Evolutionary conservation across 2,329 filamentous ascomycete genomes (phyloP), one percentile per base, ranked within the genome.

Genomic region (Trichoderma sp.): DNA sequence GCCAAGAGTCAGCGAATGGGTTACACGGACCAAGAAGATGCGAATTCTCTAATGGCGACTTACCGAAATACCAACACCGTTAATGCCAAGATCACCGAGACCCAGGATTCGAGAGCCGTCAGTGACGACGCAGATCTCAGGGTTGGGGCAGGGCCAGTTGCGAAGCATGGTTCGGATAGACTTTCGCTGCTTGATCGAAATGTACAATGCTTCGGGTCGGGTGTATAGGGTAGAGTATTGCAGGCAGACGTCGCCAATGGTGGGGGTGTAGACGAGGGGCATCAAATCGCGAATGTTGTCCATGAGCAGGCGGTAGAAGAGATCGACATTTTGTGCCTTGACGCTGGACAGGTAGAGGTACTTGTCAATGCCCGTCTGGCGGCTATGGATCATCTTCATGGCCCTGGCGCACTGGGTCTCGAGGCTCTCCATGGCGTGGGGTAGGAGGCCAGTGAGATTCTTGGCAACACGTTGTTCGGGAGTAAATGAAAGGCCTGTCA

Each of bases 151-250:
- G 32, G 94, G 94, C 96, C 96, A 99, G 83, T 98, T 98, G 79
- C 90, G 87, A 75, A 98, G 90, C 80, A 98, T 95, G 59, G 92
- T 91, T 78, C 90, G 90, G 74, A 98, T 93, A 74, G 95, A 94
- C 79, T 95, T 96, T 75, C 93, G 91, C 85, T 99, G 95, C 83
- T 94, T 93, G 83, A 93, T 98, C 73, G 95, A 98, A 75, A 99
- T 93, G 85, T 98, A 99, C 83, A 98, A 88, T 75, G 92, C 94
- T 86, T 98, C 96, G 26, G 96, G 95, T 76, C 95, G 92, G 73
- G 95, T 97, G 86, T 97, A 98, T 77, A 98, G 90, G 78, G 95
- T 94, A 50, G 95, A 97, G 89, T 97, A 99, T 83, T 95, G 92
- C 80, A 97, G 87, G 85, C 96, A 99, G 76, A 97, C 96, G 81